phyloP scores from a whole-genome alignment of 495 filamentous ascomycete genomes.

The Aspergillus heteromorphus region DNA sequence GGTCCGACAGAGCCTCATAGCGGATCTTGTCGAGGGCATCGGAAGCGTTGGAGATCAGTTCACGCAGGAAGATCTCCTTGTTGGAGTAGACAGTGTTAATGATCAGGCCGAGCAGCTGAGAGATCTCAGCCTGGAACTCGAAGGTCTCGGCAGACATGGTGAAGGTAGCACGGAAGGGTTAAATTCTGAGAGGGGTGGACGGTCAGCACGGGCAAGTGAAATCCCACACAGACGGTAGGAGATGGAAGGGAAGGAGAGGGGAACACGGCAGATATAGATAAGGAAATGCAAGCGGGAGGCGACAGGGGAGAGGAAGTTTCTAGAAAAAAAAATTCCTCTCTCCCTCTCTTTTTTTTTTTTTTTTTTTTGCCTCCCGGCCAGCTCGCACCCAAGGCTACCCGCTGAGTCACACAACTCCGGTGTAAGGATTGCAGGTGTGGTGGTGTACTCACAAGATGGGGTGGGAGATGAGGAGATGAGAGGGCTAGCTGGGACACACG shows the following conservation, averaged over 20 bases:
- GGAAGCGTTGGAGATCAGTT: slow-evolving; percentile 94
- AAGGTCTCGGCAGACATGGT: slow-evolving; percentile 87
- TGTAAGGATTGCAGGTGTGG: too few relatives aligned
- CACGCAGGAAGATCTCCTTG: slow-evolving; percentile 99
- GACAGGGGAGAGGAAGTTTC: background rate
- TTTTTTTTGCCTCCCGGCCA: background rate
- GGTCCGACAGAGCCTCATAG: slow-evolving; percentile 95
- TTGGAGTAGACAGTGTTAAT: slow-evolving; percentile 99
- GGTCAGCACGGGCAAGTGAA: background rate
- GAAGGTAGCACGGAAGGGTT: slow-evolving; percentile 21
- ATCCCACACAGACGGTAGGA: background rate
- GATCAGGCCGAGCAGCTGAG: slow-evolving; percentile 97
- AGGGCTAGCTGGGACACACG: background rate
- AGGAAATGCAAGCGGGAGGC: background rate
- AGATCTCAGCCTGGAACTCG: slow-evolving; percentile 99
- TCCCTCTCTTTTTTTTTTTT: too few relatives aligned
- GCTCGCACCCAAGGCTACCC: background rate
- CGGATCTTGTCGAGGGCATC: slow-evolving; percentile 99
- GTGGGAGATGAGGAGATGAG: background rate
- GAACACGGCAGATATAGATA: background rate
- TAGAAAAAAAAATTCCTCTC: too few relatives aligned
- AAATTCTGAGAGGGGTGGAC: slow-evolving; percentile 11
- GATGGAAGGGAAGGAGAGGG: background rate
- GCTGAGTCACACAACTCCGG: background rate
- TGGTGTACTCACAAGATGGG: too few relatives aligned